phyloP scores from a whole-genome alignment of 176 grass and related monocot species.

The sorghum (Sorghum bicolor) region Sorghum_bicolor_NCBIv3 NC_012878.2:3163001-3163500 shows the following conservation, averaged over 20 bases:
- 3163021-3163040: not conserved
- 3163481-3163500: slow-evolving; percentile 78
- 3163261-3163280: slow-evolving; percentile 66
- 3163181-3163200: slow-evolving; percentile 70
- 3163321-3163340: slow-evolving; percentile 56
- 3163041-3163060: not conserved
- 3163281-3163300: slow-evolving; percentile 49
- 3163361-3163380: slow-evolving; percentile 65
- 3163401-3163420: not conserved
- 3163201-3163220: slow-evolving; percentile 81
- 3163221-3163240: slow-evolving; percentile 64
- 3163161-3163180: slow-evolving; percentile 86
- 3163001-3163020: slow-evolving; percentile 48
- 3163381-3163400: not conserved
- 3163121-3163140: slow-evolving; percentile 83
- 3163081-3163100: slow-evolving; percentile 13
- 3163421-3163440: not conserved
- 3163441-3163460: not conserved
- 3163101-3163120: slow-evolving; percentile 87
- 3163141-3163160: slow-evolving; percentile 89
- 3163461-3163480: slow-evolving; percentile 51
- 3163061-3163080: not conserved
- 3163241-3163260: slow-evolving; percentile 70
- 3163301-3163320: slow-evolving; percentile 65
- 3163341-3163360: slow-evolving; percentile 47